Base-by-base conservation (phyloP, 306 rosid species). In the Begonia masoniana region DNA sequence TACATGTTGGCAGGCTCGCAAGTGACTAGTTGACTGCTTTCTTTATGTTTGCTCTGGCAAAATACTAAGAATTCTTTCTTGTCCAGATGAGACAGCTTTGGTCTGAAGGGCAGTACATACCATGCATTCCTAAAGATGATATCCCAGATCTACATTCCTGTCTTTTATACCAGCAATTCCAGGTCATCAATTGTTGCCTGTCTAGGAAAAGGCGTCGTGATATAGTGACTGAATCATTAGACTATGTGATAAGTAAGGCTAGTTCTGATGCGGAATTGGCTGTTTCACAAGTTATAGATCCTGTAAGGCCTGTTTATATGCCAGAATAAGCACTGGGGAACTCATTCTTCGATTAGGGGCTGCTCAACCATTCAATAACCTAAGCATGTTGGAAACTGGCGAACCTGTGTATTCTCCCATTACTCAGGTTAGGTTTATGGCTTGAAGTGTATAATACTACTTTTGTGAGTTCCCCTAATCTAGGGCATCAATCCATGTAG, bases 351-450 rank as follows among this genome's bases (percentile, higher is more conserved):
- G 99, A 67, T 70, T 92, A 51, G 99, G 96, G 55, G 95, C 93
- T 56, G 75, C 68, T 77, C 6, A 41, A 61, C 84, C 62, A 23
- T 78, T 67, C 55, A 73, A 78, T 68, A 67, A 81, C 68, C 58
- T 86, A 52, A 76, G 74, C 66, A 70, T 92, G 93, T 72, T 92
- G 84, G 99, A 86, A 81, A 92, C 99, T 64, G 96, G 95, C 41
- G 99, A 92, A 70, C 80, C 77, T 53, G 82, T 92, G 65, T 92
- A 92, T 71, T 79, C 84, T 70, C 99, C 99, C 42, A 62, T 81
- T 58, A 81, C 88, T 56, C 99, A 92, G 96, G 99, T 92, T 59
- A 62, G 74, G 42, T 68, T 57, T 48, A 62, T 69, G 43, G 43
- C 53, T 43, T 73, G 52, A 15, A 17, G 9, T 21, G 3, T 9